Conservation (phyloP, 2,329 filamentous ascomycete species). For the Fusarium piperis region DNA sequence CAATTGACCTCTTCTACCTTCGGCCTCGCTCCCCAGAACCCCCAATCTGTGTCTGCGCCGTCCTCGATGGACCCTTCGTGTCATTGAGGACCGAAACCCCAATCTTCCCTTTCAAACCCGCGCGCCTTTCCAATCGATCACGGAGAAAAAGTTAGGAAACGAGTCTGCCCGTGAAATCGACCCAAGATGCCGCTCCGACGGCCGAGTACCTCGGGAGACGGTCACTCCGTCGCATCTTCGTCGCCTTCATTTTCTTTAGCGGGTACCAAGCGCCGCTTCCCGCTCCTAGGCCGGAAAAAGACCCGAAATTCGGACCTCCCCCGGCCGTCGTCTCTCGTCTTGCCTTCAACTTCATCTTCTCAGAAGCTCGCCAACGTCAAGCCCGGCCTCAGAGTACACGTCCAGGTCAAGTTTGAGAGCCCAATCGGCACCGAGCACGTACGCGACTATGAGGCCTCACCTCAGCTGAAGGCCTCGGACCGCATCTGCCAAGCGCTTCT, state of each 20-base stretch:
- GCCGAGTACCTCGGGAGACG: constrained; percentile 39
- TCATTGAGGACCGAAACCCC: constrained; percentile 25
- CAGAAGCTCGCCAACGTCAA: constrained; percentile 28
- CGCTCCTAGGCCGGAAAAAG: constrained; percentile 43
- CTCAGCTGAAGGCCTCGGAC: constrained; percentile 54
- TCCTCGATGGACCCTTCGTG: constrained; percentile 31
- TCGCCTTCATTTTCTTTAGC: constrained; percentile 36
- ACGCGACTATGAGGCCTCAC: constrained; percentile 59
- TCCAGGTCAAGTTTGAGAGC: constrained; percentile 58
- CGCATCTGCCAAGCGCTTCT: constrained; percentile 61
- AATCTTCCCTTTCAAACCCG: constrained; percentile 4
- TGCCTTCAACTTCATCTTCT: constrained; percentile 17
- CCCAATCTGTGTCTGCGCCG: constrained; percentile 1
- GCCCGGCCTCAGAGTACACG: constrained; percentile 51
- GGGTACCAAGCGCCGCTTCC: constrained; percentile 45
- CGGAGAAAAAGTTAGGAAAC: constrained; percentile 1
- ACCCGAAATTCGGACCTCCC: constrained; percentile 35
- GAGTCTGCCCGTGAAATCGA: constrained; percentile 7
- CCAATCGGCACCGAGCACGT: constrained; percentile 56
- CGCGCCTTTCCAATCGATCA: background rate
- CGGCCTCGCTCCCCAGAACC: constrained; percentile 1
- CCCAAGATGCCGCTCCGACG: constrained; percentile 41
- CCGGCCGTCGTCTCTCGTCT: constrained; percentile 30
- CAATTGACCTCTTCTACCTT: constrained; percentile 1
- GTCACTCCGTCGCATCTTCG: constrained; percentile 34